Percentiles rank a stretch among this genome's conserved stretches.
Conservation (phyloP, 2,329 filamentous ascomycete species). For the Clonostachys chloroleuca region DNA sequence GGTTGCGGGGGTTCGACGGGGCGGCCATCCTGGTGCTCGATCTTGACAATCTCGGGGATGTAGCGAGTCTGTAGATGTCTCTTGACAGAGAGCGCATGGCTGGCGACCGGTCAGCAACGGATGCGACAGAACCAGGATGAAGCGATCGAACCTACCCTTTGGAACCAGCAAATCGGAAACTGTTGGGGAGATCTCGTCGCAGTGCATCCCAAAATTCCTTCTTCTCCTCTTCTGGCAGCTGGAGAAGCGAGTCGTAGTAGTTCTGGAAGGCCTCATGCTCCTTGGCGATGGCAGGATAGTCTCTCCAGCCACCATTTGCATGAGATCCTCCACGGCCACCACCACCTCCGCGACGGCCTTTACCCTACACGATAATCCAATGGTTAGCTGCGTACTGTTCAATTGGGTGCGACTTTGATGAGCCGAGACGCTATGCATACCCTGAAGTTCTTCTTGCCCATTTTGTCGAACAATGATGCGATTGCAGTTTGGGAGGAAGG, state of each 20-base stretch:
- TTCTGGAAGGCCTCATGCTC: slow-evolving; percentile 79
- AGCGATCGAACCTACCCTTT: slow-evolving; percentile 60
- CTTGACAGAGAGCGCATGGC: slow-evolving; percentile 89
- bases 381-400: not conserved
- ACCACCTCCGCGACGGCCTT: slow-evolving; percentile 26
- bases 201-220: slow-evolving; percentile 80
- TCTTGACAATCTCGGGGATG: slow-evolving; percentile 83
- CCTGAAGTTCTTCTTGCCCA: slow-evolving; percentile 30
- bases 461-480: slow-evolving; percentile 7
- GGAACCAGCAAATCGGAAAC: slow-evolving; percentile 94
- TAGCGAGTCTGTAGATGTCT: slow-evolving; percentile 83
- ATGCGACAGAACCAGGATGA: not conserved
- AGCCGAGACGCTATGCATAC: slow-evolving; percentile 11
- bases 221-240: slow-evolving; percentile 74
- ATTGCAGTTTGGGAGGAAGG: no score
- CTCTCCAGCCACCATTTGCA: slow-evolving; percentile 18
- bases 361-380: slow-evolving; percentile 17
- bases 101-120: slow-evolving; percentile 23
- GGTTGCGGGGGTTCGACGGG: slow-evolving; percentile 76
- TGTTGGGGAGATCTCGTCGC: slow-evolving; percentile 85
- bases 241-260: slow-evolving; percentile 77
- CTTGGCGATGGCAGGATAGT: slow-evolving; percentile 53
- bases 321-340: slow-evolving; percentile 13
- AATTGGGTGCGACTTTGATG: slow-evolving; percentile 6
- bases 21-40: slow-evolving; percentile 77